These are phyloP conservation scores for Prillingera fragicola DNA, from an alignment of 1,284 basidiomycete genomes.

Conservation along the genomic window DNA sequence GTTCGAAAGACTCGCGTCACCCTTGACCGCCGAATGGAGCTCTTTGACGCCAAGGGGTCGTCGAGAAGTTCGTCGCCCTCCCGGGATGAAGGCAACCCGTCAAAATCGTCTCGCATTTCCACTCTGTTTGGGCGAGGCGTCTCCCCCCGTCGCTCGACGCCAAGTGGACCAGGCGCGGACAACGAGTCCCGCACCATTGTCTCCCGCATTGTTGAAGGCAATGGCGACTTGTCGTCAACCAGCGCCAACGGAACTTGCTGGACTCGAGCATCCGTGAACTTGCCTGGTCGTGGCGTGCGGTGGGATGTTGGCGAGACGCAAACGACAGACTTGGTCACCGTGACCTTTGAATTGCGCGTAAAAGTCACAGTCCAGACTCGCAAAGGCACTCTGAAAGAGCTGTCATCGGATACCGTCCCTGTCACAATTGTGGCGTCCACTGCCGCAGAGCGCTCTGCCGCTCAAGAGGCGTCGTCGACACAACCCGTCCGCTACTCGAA, in stretches of 20 bases:
- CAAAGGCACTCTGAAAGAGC: slow-evolving; percentile 18
- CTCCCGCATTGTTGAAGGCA: slow-evolving; percentile 17
- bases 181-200: neutral
- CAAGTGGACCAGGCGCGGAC: slow-evolving; percentile 1
- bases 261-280: slow-evolving; percentile 14
- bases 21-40: slow-evolving; percentile 29
- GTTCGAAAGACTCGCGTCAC: slow-evolving; percentile 28
- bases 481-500: neutral
- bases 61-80: neutral
- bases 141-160: neutral
- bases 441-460: slow-evolving; percentile 17
- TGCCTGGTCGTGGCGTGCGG: slow-evolving; percentile 26
- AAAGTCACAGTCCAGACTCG: slow-evolving; percentile 26
- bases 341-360: slow-evolving; percentile 28
- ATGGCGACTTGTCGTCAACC: slow-evolving; percentile 13
- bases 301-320: slow-evolving; percentile 40
- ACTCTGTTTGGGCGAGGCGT: neutral
- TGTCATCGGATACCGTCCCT: slow-evolving; percentile 22
- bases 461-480: slow-evolving; percentile 5
- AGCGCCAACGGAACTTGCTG: slow-evolving; percentile 16
- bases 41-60: slow-evolving; percentile 4
- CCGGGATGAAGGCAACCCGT: neutral
- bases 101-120: neutral
- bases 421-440: slow-evolving; percentile 21
- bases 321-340: slow-evolving; percentile 21